These are phyloP conservation scores for Penicillium sp. DNA, from an alignment of 2,329 filamentous ascomycete genomes.

Conservation along the genomic window DNA sequence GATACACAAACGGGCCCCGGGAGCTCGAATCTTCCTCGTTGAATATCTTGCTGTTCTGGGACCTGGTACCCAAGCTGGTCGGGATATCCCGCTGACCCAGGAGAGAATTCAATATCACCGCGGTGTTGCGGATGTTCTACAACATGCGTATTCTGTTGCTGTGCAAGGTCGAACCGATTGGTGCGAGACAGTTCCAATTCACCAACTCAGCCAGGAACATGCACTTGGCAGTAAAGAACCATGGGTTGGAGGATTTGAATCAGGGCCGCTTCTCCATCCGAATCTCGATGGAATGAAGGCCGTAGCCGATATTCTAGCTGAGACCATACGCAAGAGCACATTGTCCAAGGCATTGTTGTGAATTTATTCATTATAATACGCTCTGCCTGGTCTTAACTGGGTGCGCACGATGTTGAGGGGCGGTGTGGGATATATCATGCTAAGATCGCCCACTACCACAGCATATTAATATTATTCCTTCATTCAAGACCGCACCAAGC, in stretches of 20 bases:
- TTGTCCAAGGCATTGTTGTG: neutral
- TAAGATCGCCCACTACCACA: neutral
- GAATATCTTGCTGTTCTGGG: constrained; percentile 17
- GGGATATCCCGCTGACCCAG: constrained; percentile 8
- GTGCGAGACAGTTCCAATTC: constrained; percentile 15
- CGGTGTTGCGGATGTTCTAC: constrained; percentile 7
- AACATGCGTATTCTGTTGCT: constrained; percentile 9
- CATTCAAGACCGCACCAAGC: neutral
- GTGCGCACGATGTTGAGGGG: neutral
- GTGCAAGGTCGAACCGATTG: constrained; percentile 8
- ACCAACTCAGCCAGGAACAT: constrained; percentile 12
- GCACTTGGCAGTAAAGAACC: constrained; percentile 12
- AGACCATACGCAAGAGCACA: neutral
- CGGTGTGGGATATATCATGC: neutral
- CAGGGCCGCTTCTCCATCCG: constrained; percentile 8
- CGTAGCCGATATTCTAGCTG: constrained; percentile 5
- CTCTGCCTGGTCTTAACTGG: neutral
- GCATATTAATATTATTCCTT: neutral
- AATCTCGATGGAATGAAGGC: constrained; percentile 15
- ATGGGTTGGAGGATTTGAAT: constrained; percentile 11
- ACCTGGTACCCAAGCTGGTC: constrained; percentile 6
- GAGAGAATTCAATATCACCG: constrained; percentile 11
- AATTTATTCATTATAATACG: neutral
- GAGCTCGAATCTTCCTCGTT: constrained; percentile 11
- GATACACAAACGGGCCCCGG: constrained; percentile 10